Evolutionary conservation across 371 early-diverging fungal species (phyloP), one percentile per base, ranked within the genome.

Genomic region (Apophysomyces trapeziformis): DNA sequence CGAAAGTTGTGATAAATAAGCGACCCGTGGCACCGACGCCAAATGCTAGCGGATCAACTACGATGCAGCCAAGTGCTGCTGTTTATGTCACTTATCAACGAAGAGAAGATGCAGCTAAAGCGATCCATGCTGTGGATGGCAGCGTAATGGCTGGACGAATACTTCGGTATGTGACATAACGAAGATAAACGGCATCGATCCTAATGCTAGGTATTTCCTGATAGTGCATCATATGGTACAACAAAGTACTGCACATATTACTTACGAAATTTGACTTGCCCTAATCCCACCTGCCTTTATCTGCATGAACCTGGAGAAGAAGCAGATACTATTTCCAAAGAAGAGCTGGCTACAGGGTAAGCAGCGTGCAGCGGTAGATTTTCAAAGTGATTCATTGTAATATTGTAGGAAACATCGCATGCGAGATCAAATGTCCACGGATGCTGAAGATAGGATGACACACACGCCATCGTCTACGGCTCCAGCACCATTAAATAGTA

Each of bases 171-270:
- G 36, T 41, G 18, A 46, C 14, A 62, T n/a, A 26, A 47, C n/a
- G 13, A n/a, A 37, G 21, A 50, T 21, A 26, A 26, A 26, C 32
- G 32, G 32, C 32, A 26, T 2, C 32, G 32, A 26, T 26, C 3
- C 32, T 26, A 26, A 26, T 18, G 37, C 46, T 7, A 43, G 38
- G 21, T 5, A 21, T 18, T 13, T 68, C 14, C 16, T 6, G 4
- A 1, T 63, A 83, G 83, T 57, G 83, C 83, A 8, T 93, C 96
- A 0, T 95, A 93, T 82, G 99, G 99, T 35, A 96, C 98, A 14
- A 99, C 98, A 41, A 97, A 97, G 76, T 99, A 99, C 75, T 99
- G 99, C 75, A 90, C 97, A 9, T 95, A 92, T 73, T 99, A 93
- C 74, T 78, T 99, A 47, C 91, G 95, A 32, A 92, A 90, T 68